Evolutionary conservation across 1,139 yeast species (phyloP), one percentile per base, ranked within the genome.

Genomic region (Candida glucosophila): DNA sequence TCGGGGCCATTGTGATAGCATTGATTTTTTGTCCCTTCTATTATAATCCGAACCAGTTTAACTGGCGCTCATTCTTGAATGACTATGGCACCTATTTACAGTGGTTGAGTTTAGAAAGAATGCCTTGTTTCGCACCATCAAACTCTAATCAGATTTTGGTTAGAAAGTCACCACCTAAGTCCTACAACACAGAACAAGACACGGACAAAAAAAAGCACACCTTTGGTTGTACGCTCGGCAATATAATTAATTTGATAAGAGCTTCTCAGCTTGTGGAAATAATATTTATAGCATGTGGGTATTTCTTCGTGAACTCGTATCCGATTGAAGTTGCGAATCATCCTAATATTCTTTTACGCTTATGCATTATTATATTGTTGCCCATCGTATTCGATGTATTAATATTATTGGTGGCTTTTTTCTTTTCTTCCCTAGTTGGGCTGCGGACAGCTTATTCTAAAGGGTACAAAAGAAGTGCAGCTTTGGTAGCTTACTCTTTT

Each of bases 11-110:
- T 0, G 67, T 79, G 8, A 50, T 75, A 5, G 77, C 94, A 0
- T 52, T 85, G 45, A 72, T 86, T 32, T 52, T 81, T 23, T 79
- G 93, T 0, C 95, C 95, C 2, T 75, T 79, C 32, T 47, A 85
- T 4, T 85, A 80, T 56, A 85, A 85, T 41, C 95, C 95, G 0
- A 93, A 85, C 45, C 94, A 85, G 43, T 85, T 82, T 47, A 64
- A 76, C 1, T 65, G 73, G 49, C 52, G 54, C 4, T 85, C 78
- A 31, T 85, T 78, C 42, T 75, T 82, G 36, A 44, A 78, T 12
- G 95, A 85, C 43, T 85, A 85, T 43, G 52, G 76, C 21, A 68
- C 67, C 17, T 75, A 66, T 31, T 49, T 82, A 5, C 55, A 66
- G 17, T 85, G 95, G 95, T 48, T 85, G 14, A n/a, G n/a, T 2